Conservation (phyloP, 495 filamentous ascomycete species). For the Cetradonia linearis region DNA sequence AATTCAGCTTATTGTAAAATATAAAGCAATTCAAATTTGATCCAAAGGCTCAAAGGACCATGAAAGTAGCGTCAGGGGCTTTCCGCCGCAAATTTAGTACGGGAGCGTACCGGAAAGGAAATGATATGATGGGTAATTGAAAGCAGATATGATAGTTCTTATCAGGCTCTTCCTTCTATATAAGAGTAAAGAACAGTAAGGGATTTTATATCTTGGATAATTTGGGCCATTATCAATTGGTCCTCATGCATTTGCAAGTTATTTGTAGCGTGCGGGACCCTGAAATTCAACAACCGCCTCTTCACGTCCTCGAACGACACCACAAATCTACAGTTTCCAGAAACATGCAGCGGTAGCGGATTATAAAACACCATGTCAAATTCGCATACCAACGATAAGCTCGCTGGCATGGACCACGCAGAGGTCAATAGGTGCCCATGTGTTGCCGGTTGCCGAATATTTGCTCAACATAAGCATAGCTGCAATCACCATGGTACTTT, state of each 20-base stretch:
- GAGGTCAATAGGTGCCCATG: constrained; percentile 78
- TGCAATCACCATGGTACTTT: constrained; percentile 89
- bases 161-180: background rate
- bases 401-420: constrained; percentile 64
- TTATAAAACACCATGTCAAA: background rate
- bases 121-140: background rate
- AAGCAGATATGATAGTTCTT: background rate
- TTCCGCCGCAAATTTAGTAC: background rate
- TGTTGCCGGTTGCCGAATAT: constrained; percentile 24
- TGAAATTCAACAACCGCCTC: too few relatives aligned
- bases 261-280: too few relatives aligned
- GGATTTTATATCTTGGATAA: background rate
- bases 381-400: constrained; percentile 32
- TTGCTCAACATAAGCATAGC: too few relatives aligned
- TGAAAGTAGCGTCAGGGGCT: background rate
- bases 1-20: background rate
- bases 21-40: background rate
- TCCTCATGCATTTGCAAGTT: too few relatives aligned
- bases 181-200: background rate
- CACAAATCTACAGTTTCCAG: too few relatives aligned
- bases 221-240: too few relatives aligned
- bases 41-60: background rate
- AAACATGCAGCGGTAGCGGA: constrained; percentile 1
- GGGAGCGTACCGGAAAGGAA: background rate
- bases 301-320: too few relatives aligned